Percentiles rank a stretch among this genome's conserved stretches.
These are phyloP conservation scores for Trametes cubensis DNA, from an alignment of 768 basidiomycete species.

Conservation along the genomic window DNA sequence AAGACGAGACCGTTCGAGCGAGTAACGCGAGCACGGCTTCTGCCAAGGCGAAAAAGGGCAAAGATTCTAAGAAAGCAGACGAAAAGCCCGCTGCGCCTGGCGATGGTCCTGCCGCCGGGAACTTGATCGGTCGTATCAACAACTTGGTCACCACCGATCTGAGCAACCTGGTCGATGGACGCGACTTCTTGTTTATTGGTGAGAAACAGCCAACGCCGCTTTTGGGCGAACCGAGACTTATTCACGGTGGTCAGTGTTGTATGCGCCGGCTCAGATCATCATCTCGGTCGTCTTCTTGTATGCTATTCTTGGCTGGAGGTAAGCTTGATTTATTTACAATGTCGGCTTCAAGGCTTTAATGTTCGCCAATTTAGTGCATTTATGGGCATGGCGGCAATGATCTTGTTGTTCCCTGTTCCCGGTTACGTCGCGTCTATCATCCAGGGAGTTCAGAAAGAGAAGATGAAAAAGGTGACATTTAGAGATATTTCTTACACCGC, in stretches of 20 bases:
- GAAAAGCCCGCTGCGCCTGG: background rate
- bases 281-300: conserved; percentile 48
- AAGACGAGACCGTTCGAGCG: conserved; percentile 24
- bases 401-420: conserved; percentile 46
- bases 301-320: conserved; percentile 52
- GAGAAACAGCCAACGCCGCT: background rate
- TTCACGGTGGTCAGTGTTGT: conserved; percentile 28
- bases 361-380: conserved; percentile 33
- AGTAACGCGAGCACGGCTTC: conserved; percentile 18
- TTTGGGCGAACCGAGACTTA: background rate
- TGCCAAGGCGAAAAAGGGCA: conserved; percentile 8
- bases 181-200: conserved; percentile 31
- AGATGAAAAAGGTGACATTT: conserved; percentile 44
- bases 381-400: conserved; percentile 46
- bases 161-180: conserved; percentile 32
- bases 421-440: conserved; percentile 43
- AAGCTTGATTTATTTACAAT: conserved; percentile 6
- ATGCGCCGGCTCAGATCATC: conserved; percentile 44
- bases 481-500: background rate
- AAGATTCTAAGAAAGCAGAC: conserved; percentile 13
- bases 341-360: background rate
- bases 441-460: conserved; percentile 39
- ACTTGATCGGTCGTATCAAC: conserved; percentile 76
- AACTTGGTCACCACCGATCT: conserved; percentile 74
- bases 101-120: conserved; percentile 29